Evolutionary conservation across 2,329 filamentous ascomycete genomes (phyloP).

Genomic region (Alternaria longipes): DNA sequence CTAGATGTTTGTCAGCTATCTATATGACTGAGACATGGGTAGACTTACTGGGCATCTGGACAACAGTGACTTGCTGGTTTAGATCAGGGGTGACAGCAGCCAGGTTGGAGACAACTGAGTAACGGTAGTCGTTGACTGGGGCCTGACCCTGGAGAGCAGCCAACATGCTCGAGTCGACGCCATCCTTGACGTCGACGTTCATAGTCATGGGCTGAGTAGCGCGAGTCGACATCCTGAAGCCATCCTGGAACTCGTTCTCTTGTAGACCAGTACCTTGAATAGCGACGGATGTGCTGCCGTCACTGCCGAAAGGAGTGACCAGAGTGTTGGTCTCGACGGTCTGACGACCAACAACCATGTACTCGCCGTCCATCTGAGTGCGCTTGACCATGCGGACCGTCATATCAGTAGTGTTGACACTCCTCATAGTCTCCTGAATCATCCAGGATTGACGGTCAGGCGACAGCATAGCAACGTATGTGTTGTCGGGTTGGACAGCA

Average conservation of each 20-base stretch:
- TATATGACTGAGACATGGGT: too few relatives aligned
- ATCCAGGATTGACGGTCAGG: slow-evolving; percentile 51
- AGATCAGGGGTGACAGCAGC: slow-evolving; percentile 46
- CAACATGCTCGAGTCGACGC: slow-evolving; percentile 46
- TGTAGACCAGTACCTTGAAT: slow-evolving; percentile 49
- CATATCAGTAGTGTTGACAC: slow-evolving; percentile 50
- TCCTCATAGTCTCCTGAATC: slow-evolving; percentile 50
- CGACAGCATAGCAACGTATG: slow-evolving; percentile 49
- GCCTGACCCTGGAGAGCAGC: slow-evolving; percentile 42
- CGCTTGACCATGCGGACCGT: slow-evolving; percentile 50
- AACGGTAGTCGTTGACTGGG: slow-evolving; percentile 49
- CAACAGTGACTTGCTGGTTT: slow-evolving; percentile 48
- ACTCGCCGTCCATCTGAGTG: slow-evolving; percentile 49
- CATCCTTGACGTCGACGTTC: slow-evolving; percentile 49
- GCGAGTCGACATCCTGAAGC: slow-evolving; percentile 49
- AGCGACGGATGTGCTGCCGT: slow-evolving; percentile 36
- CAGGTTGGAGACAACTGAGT: slow-evolving; percentile 46
- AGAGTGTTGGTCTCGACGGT: slow-evolving; percentile 47
- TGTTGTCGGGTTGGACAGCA: slow-evolving; percentile 47
- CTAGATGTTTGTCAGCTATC: slow-evolving; percentile 28
- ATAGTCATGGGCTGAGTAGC: slow-evolving; percentile 49
- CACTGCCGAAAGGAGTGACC: slow-evolving; percentile 45
- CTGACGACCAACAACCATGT: slow-evolving; percentile 51
- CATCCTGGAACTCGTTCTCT: slow-evolving; percentile 51
- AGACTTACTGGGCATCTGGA: slow-evolving; percentile 49